Conservation (phyloP, 2,329 filamentous ascomycete species). For the Fusarium marasasianum region DNA sequence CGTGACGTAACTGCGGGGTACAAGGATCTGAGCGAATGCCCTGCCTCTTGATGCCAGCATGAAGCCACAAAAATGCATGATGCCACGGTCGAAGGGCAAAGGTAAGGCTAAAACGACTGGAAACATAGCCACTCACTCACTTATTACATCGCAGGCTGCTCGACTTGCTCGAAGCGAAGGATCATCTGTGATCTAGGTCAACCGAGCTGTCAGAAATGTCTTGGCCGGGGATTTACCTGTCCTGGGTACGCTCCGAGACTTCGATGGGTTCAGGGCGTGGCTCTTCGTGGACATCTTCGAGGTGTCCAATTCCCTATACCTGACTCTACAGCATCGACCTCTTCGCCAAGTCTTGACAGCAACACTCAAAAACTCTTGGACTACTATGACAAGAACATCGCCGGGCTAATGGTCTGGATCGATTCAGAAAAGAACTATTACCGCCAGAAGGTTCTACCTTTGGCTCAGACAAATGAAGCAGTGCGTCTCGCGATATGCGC, state of each 20-base stretch:
- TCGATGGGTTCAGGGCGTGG: neutral
- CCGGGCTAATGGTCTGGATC: neutral
- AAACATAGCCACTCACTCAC: fast-evolving
- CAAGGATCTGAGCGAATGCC: fast-evolving
- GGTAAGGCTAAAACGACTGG: fast-evolving
- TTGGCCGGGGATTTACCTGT: neutral
- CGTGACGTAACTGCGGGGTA: neutral
- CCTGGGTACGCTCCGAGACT: neutral
- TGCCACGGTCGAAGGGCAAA: neutral
- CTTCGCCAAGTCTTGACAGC: fast-evolving
- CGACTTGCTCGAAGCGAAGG: fast-evolving
- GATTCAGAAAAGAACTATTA: neutral
- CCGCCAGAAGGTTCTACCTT: neutral
- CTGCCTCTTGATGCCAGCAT: fast-evolving
- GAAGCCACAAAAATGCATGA: fast-evolving
- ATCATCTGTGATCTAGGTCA: neutral
- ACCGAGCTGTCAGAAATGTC: neutral
- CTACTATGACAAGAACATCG: neutral
- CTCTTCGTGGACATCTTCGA: neutral
- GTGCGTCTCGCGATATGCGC: neutral
- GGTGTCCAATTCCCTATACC: fast-evolving
- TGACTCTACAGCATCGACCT: fast-evolving
- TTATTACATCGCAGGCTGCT: fast-evolving
- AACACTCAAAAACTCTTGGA: neutral
- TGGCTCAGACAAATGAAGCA: neutral